Evolutionary conservation across 1,139 yeast species (phyloP), one percentile per base, ranked within the genome.

Genomic region (Hansenula anomala): DNA sequence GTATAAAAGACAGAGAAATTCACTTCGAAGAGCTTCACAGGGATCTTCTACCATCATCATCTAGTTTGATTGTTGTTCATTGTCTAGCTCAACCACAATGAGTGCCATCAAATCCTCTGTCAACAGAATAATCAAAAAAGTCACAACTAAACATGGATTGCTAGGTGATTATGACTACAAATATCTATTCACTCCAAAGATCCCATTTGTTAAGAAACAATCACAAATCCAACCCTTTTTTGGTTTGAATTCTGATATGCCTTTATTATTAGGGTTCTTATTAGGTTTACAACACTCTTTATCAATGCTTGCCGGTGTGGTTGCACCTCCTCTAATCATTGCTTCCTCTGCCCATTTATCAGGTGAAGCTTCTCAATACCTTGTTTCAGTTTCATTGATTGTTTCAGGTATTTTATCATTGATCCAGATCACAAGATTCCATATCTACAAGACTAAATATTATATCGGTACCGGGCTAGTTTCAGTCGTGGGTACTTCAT

Each of bases 241-340:
- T 54, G 89, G 92, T 1, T 64, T 88, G 30, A 66, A 87, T 55
- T 77, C 82, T 33, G 84, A 80, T 5, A 80, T 89, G 78, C 97
- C 97, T 0, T 52, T 87, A 15, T 55, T 84, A 13, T 66, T 88
- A 38, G 95, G 95, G 1, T 62, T 84, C 39, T 48, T 88, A 7
- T 71, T 88, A 33, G 96, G 97, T 14, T 71, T 89, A 47, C 96
- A 88, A 63, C 97, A 89, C 57, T 68, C 95, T 1, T 63, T 89
- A 47, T 81, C 96, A 30, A 86, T 88, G 95, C 66, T 89, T 63
- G 96, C 95, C 11, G 96, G 96, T 53, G 77, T 88, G 33, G 83
- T 84, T 34, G 69, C 94, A 12, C 95, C 96, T 4, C 92, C 96
- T 2, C 63, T 88, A 37, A 68, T 87, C 49, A 83, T 86, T 34